These are phyloP conservation scores for Cyphellophora europaea DNA, from an alignment of 2,329 filamentous ascomycete species.

Conservation along the genomic window DNA sequence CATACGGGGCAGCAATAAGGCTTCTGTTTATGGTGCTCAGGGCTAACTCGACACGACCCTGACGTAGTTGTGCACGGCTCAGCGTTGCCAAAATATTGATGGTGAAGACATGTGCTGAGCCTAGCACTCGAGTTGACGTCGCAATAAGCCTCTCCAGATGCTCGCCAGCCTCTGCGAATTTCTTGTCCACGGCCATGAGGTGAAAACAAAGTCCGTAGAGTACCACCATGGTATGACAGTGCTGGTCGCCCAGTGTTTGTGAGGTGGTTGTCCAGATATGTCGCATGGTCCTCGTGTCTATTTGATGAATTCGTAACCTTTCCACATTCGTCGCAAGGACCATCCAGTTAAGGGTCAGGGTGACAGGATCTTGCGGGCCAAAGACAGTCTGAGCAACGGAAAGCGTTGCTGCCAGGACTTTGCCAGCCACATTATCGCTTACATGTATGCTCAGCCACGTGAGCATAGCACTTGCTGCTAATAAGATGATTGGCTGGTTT, in stretches of 20 bases:
- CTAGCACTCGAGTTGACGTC: neutral
- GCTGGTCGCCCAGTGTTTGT: neutral
- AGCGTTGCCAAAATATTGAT: constrained; percentile 4
- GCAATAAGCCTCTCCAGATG: neutral
- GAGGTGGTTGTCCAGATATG: constrained; percentile 1
- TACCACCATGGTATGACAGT: constrained; percentile 3
- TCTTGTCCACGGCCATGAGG: constrained; percentile 3
- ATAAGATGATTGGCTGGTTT: constrained; percentile 1
- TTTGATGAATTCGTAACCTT: neutral
- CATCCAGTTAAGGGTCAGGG: constrained; percentile 4
- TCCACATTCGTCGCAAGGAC: constrained; percentile 1
- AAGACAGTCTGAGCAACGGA: neutral
- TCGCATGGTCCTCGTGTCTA: neutral
- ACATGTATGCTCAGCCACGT: constrained; percentile 5
- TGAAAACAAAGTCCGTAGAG: constrained; percentile 5
- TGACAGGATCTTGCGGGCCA: neutral
- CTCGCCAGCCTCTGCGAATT: constrained; percentile 2
- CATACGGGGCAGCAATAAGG: constrained; percentile 2
- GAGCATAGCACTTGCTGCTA: constrained; percentile 2
- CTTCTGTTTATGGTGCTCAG: constrained; percentile 3
- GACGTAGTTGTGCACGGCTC: constrained; percentile 3
- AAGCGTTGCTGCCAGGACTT: constrained; percentile 1
- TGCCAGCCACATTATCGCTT: constrained; percentile 1
- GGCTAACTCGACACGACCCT: neutral
- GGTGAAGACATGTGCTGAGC: constrained; percentile 1